Evolutionary conservation across 2,329 filamentous ascomycete genomes (phyloP), one percentile per base, ranked within the genome.

Genomic region (Aspergillus tanneri): DNA sequence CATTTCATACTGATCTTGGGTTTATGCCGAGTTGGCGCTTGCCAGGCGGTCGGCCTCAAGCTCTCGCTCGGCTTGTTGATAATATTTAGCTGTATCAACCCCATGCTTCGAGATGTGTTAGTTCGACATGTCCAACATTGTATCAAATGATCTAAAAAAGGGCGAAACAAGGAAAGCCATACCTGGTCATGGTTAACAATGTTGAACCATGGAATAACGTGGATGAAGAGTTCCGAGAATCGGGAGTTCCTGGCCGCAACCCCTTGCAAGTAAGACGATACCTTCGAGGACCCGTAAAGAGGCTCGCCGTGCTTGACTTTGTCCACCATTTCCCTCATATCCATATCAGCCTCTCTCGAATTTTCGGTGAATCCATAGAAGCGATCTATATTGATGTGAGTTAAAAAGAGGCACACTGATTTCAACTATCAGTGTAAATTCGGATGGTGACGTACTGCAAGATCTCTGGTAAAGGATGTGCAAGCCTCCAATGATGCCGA

Each of bases 71-170:
- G 93, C 93, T 71, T 95, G 90, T 69, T 86, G 86, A 74, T 95
- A 99, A 77, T 99, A 99, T 77, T 99, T 99, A 57, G 92, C 90
- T 24, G 93, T 99, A 70, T 99, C 93, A 50, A 99, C 88, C 60
- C 93, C 93, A 70, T 99, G 93, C 81, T 95, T 49, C 37, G 28
- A 22, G n/a, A 28, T 18, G 42, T 44, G 49, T 61, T 47, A 64
- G 50, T 51, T 41, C 41, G 27, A 10, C 30, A 34, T 18, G 4
- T 11, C 10, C 30, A 18, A 19, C 19, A n/a, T n/a, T n/a, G n/a
- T 18, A 34, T n/a, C 27, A n/a, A 22, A 40, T n/a, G 12, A 11
- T 14, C 8, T 12, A 18, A 6, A 32, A 5, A 22, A 28, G n/a
- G n/a, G n/a, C 27, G 1, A 6, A 27, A n/a, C 25, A 37, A 35